Percentiles rank a stretch among this genome's conserved stretches.
Conservation (phyloP, 768 basidiomycete genomes). For the Rhodotorula kratochvilovae region DNA sequence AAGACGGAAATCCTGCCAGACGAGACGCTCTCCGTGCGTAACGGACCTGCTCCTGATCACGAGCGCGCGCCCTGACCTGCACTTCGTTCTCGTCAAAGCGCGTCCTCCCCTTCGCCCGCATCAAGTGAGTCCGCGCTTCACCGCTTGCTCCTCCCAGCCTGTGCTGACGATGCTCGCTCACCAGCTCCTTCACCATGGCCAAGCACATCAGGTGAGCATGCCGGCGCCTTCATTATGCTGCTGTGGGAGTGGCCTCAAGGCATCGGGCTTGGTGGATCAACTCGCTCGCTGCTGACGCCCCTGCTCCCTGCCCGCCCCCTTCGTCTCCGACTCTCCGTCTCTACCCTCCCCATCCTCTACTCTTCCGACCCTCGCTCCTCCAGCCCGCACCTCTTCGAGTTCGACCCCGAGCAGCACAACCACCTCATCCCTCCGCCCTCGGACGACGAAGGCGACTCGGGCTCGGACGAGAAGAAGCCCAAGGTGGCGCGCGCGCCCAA, state of each 20-base stretch:
- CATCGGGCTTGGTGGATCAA: no score
- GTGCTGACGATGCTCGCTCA: no score
- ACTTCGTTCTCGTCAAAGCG: not conserved
- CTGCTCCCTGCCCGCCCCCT: not conserved
- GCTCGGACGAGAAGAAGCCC: not conserved
- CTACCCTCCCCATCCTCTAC: not conserved
- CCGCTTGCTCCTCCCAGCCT: not conserved
- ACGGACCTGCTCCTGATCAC: not conserved
- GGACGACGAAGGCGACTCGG: not conserved
- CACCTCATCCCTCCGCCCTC: slow-evolving; percentile 10
- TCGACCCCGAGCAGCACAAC: slow-evolving; percentile 21
- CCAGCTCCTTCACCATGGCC: slow-evolving; percentile 30
- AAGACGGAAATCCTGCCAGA: slow-evolving; percentile 27
- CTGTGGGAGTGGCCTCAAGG: no score
- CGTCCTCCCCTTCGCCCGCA: not conserved
- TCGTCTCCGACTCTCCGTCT: not conserved
- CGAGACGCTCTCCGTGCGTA: slow-evolving; percentile 3
- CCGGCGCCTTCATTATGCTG: no score
- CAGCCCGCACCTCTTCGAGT: slow-evolving; percentile 20
- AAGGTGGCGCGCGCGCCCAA: not conserved
- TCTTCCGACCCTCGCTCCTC: no score
- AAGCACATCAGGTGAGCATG: slow-evolving; percentile 19
- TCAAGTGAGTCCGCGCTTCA: slow-evolving; percentile 9
- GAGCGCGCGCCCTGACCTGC: not conserved
- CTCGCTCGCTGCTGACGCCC: not conserved